Conservation (phyloP, 805 yeast genomes). For the Wickerhamomyces rabaulensis region DNA sequence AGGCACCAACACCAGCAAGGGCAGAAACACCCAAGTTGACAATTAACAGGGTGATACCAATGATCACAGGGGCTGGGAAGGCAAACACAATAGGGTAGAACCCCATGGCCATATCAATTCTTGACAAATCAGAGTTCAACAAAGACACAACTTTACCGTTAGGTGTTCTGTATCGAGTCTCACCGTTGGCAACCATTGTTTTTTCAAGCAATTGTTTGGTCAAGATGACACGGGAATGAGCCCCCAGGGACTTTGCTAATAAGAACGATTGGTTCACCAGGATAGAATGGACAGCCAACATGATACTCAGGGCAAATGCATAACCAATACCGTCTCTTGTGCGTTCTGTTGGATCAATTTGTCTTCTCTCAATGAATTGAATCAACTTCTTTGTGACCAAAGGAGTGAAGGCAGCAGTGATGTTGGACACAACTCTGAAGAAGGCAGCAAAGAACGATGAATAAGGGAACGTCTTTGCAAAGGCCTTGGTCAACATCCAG, state of each 20-base stretch:
- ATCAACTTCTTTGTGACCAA: slow-evolving; percentile 46
- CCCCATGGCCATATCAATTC: slow-evolving; percentile 67
- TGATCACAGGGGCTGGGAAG: slow-evolving; percentile 49
- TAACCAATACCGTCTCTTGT: slow-evolving; percentile 64
- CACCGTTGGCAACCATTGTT: slow-evolving; percentile 51
- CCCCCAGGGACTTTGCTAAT: slow-evolving; percentile 54
- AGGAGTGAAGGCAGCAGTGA: slow-evolving; percentile 46
- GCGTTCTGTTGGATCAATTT: slow-evolving; percentile 30
- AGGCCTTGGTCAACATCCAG: slow-evolving; percentile 30
- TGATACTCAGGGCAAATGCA: slow-evolving; percentile 57
- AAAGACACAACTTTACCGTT: slow-evolving; percentile 65
- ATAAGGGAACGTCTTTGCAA: slow-evolving; percentile 39
- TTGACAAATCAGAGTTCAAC: slow-evolving; percentile 72
- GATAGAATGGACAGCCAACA: slow-evolving; percentile 46
- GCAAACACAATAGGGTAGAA: slow-evolving; percentile 49
- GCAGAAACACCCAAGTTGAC: slow-evolving; percentile 66
- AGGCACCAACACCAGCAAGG: slow-evolving; percentile 54
- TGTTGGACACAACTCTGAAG: slow-evolving; percentile 37
- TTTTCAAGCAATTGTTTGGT: slow-evolving; percentile 66
- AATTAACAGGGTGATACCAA: slow-evolving; percentile 53
- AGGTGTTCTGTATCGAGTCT: slow-evolving; percentile 53
- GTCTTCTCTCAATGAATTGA: slow-evolving; percentile 40
- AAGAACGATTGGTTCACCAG: slow-evolving; percentile 58
- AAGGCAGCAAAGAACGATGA: slow-evolving; percentile 34
- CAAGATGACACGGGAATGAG: slow-evolving; percentile 58